phyloP scores from a whole-genome alignment of 176 grass and related monocot species.

The Dendrocalamus sinicus region DNA sequence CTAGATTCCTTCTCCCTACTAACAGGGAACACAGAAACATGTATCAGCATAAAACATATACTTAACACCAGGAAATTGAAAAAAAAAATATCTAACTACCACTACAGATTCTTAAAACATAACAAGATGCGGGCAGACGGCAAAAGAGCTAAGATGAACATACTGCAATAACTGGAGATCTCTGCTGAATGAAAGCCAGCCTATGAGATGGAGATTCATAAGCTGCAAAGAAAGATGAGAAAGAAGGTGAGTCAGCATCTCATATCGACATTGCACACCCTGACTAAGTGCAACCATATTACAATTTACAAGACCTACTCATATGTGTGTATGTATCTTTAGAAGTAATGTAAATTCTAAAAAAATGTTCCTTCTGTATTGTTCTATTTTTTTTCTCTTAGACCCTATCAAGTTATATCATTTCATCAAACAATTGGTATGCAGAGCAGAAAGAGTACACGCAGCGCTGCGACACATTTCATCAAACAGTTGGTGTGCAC shows the following conservation, averaged over 20 bases:
- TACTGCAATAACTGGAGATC: constrained; percentile 89
- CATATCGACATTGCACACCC: background rate
- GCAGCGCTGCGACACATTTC: constrained; percentile 24
- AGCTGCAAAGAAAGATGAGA: constrained; percentile 58
- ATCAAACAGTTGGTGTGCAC: constrained; percentile 47
- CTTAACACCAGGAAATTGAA: background rate
- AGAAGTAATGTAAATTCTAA: background rate
- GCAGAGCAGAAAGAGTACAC: background rate
- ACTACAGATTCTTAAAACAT: background rate
- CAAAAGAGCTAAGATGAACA: background rate
- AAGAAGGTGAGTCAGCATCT: constrained; percentile 25
- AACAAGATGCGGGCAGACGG: background rate
- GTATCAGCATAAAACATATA: background rate
- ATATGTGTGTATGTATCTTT: background rate
- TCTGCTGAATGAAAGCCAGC: constrained; percentile 85
- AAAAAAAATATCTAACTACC: background rate
- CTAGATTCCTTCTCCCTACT: background rate
- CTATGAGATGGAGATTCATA: constrained; percentile 70
- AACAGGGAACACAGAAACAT: background rate
- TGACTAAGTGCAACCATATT: background rate
- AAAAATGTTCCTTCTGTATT: background rate
- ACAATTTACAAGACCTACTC: constrained; percentile 8
- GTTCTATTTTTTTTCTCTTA: background rate
- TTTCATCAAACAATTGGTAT: background rate
- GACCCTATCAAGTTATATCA: background rate